Base-by-base conservation (phyloP, 306 rosid species). In the Hylodesmum podocarpum region DNA sequence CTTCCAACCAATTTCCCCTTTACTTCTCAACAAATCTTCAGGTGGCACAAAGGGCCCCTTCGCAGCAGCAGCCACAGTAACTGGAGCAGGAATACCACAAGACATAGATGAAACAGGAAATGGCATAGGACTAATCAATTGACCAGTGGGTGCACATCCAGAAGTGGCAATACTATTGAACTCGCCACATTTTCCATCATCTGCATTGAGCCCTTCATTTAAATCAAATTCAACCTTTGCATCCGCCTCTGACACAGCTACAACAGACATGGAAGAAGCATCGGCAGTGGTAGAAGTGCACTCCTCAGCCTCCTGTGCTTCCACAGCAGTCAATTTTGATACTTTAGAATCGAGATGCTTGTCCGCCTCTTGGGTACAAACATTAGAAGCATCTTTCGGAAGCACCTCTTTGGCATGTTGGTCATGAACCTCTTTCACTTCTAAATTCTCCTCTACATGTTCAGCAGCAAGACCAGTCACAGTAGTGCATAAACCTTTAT, bases 1-100 rank as follows among this genome's bases (percentile, higher is more conserved):
- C 76, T 83, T 91, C 97, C 97, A 91, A 36, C 97, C 94, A 82
- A 83, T 85, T 73, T 88, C 93, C 39, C 89, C 90, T 65, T 81
- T 87, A 80, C 84, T 83, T 84, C 74, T 85, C 92, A 91, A 70
- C 74, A 86, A 84, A 75, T 91, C 86, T 25, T 85, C 94, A 24
- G 88, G 94, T 0, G 89, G 97, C 36, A 86, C 76, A 68, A 87
- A 89, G 10, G 82, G 79, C 44, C 97, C 75, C 82, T 91, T 91
- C 9, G 93, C 97, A 43, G 97, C 85, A 74, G 94, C 87, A 65
- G 92, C 87, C 63, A 89, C 90, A 5, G 97, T 88, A 53, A 91
- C 80, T 51, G 88, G 86, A 19, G 87, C 69, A 76, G 39, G 66
- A 29, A 85, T 78, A 46, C 81, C 77, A 68, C 83, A 43, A 27